These are phyloP conservation scores for Spinellus fusiger DNA, from an alignment of 192 early-diverging fungal species.

Conservation along the genomic window DNA sequence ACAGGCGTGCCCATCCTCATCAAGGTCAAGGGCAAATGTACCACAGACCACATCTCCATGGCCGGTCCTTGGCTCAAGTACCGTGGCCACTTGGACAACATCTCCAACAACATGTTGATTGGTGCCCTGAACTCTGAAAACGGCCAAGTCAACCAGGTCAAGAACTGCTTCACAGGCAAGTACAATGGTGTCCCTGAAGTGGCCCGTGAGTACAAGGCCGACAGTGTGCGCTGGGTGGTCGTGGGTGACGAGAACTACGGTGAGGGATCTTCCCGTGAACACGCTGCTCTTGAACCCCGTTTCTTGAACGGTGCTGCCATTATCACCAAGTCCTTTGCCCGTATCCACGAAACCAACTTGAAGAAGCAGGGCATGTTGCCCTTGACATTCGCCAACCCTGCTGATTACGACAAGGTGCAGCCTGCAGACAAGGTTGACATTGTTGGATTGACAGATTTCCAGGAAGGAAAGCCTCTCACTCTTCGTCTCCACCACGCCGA, in stretches of 20 bases:
- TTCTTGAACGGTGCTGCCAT: slow-evolving; percentile 92
- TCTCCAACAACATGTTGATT: slow-evolving; percentile 99
- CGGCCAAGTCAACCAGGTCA: slow-evolving; percentile 67
- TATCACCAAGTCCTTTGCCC: slow-evolving; percentile 94
- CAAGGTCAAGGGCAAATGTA: slow-evolving; percentile 98
- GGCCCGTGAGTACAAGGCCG: slow-evolving; percentile 94
- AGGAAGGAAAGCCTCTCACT: slow-evolving; percentile 81
- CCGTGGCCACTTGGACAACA: slow-evolving; percentile 98
- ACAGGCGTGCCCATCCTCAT: slow-evolving; percentile 80
- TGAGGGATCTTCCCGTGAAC: slow-evolving; percentile 98
- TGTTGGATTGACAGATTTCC: slow-evolving; percentile 76
- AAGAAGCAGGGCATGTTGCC: slow-evolving; percentile 99
- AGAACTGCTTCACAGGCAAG: slow-evolving; percentile 66
- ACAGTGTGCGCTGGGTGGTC: slow-evolving; percentile 84
- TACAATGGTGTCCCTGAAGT: slow-evolving; percentile 88
- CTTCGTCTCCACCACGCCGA: slow-evolving; percentile 76
- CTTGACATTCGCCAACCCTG: slow-evolving; percentile 88
- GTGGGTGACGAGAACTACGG: slow-evolving; percentile 99
- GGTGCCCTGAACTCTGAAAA: slow-evolving; percentile 92
- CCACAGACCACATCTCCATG: slow-evolving; percentile 97
- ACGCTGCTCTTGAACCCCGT: slow-evolving; percentile 95
- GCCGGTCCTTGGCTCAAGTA: slow-evolving; percentile 91
- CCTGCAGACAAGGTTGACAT: slow-evolving; percentile 85
- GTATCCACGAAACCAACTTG: slow-evolving; percentile 99
- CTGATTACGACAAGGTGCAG: slow-evolving; percentile 89